Evolutionary conservation across 164 flowering plant genomes (phyloP).

Genomic region (Cinnamomum chago): DNA sequence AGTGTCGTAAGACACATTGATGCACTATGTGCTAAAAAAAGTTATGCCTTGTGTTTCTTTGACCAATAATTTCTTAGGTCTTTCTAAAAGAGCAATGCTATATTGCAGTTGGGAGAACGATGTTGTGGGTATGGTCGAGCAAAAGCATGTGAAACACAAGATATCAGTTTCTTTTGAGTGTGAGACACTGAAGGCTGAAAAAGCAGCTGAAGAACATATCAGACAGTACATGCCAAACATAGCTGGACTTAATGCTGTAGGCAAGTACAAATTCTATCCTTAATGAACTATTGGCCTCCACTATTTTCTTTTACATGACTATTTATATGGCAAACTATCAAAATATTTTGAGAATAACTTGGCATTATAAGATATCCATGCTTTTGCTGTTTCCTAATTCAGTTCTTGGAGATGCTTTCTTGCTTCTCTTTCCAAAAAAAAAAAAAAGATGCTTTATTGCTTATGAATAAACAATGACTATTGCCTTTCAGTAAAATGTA

Average conservation of each 20-base stretch:
- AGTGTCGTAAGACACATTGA: no score
- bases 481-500: background rate
- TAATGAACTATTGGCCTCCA: background rate
- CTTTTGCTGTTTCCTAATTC: background rate
- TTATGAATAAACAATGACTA: no score
- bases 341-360: background rate
- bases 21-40: no score
- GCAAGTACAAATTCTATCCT: constrained; percentile 29
- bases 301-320: background rate
- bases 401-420: background rate
- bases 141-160: constrained; percentile 45
- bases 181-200: constrained; percentile 82
- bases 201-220: constrained; percentile 92
- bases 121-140: constrained; percentile 63
- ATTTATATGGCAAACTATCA: background rate
- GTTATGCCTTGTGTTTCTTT: no score
- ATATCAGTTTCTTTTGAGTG: constrained; percentile 71
- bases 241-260: constrained; percentile 80
- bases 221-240: constrained; percentile 82
- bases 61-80: no score
- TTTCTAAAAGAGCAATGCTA: no score
- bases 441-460: no score
- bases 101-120: constrained; percentile 76
- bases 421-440: no score
- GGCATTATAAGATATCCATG: background rate